Evolutionary conservation across 2,329 filamentous ascomycete species (phyloP), one percentile per base, ranked within the genome.

Genomic region (Claviceps purpurea): DNA sequence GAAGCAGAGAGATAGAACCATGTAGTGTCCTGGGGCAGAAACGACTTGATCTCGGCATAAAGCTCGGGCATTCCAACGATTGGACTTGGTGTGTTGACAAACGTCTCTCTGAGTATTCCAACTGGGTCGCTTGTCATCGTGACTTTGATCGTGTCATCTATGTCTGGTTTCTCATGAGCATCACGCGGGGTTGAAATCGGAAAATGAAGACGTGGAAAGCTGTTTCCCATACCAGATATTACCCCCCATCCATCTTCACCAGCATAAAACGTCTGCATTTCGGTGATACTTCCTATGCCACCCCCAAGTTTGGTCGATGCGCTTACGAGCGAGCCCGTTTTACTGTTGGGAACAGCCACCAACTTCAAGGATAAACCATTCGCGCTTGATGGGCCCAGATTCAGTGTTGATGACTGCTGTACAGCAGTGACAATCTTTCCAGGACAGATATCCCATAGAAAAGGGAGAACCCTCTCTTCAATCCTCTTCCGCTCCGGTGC

Each of bases 1-100:
- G 89, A 95, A 0, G 91, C 90, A 0, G 88, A 94, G 47, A 97
- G 78, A 67, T 97, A 97, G 73, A 95, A 95, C 77, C 87, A 95
- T 0, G 89, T 79, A 1, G 89, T 84, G 8, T 76, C 73, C 8
- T 76, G 62, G 1, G 73, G 70, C 24, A 82, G 61, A 4, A 73
- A 58, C 5, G 68, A 65, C 45, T 82, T 72, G 11, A 95, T 73
- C 52, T 83, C 74, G 22, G 72, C 68, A 70, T 95, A 96, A 1
- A 96, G 75, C 59, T 87, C 82, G 0, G 89, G 87, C 89, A 96
- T 96, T 47, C 87, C 89, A 0, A 74, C 61, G 14, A 91, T 81
- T 0, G 87, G 81, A 14, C 76, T 72, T 0, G 89, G 84, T 16
- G 81, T 72, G 49, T 90, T 85, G 47, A 87, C 79, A 61, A 97